Percentiles rank a stretch among this genome's conserved stretches.
Conservation (phyloP, 192 early-diverging fungal genomes). For the Coemansia sp. region DNA sequence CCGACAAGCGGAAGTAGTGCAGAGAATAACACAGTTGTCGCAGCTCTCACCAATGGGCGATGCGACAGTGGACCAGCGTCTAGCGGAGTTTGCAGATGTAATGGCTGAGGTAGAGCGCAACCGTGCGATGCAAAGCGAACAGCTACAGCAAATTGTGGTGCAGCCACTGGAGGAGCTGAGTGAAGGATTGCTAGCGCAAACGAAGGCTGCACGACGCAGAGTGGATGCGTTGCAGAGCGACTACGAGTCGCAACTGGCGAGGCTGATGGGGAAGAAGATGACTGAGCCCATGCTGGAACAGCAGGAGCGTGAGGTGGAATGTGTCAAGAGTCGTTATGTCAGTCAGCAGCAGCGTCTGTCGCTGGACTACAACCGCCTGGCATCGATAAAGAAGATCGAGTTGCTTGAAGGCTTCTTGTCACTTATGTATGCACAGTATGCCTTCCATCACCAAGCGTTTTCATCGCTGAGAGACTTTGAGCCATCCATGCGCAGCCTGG, state of each 20-base stretch:
- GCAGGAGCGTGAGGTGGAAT: slow-evolving; percentile 56
- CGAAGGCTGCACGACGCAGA: slow-evolving; percentile 12
- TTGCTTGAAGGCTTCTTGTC: slow-evolving; percentile 56
- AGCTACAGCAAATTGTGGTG: slow-evolving; percentile 69
- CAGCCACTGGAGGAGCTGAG: slow-evolving; percentile 66
- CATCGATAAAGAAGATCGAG: slow-evolving; percentile 74
- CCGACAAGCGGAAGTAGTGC: slow-evolving; percentile 16
- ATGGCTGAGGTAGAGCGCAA: slow-evolving; percentile 47
- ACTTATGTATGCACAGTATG: slow-evolving; percentile 80
- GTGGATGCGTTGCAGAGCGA: slow-evolving; percentile 33
- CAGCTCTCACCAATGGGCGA: slow-evolving; percentile 28
- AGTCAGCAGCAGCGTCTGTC: slow-evolving; percentile 62
- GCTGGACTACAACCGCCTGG: slow-evolving; percentile 69
- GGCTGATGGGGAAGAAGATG: slow-evolving; percentile 30
- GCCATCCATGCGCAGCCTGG: slow-evolving; percentile 74
- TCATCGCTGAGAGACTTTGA: slow-evolving; percentile 77
- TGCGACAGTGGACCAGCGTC: slow-evolving; percentile 15
- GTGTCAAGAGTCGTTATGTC: slow-evolving; percentile 62
- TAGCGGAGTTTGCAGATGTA: slow-evolving; percentile 18
- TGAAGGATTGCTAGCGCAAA: slow-evolving; percentile 53
- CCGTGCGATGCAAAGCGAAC: slow-evolving; percentile 50
- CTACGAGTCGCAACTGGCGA: slow-evolving; percentile 40
- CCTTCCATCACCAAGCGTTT: slow-evolving; percentile 81
- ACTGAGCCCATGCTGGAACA: slow-evolving; percentile 35
- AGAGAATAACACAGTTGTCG: slow-evolving; percentile 15